Base-by-base conservation (phyloP, 768 basidiomycete genomes). In the Amanita pallidorosea region DNA sequence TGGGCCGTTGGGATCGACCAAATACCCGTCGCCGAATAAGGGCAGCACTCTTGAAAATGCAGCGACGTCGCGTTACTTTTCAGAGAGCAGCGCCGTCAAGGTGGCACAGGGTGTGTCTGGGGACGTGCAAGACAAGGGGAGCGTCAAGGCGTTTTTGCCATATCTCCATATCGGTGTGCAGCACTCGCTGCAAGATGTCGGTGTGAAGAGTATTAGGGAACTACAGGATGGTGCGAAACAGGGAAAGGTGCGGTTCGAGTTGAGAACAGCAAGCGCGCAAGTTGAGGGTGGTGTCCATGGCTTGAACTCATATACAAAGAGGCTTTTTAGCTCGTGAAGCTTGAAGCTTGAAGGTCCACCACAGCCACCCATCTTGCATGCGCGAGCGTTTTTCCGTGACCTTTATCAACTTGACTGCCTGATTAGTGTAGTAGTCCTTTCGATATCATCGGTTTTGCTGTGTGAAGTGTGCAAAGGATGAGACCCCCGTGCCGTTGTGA, bases 41-140 rank as follows among this genome's bases (percentile, higher is more conserved):
- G 63, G 66, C 17, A 68, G 60, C 13, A 70, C 71, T 1, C 67
- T 81, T 31, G 91, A 94, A 69, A 98, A 98, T 60, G 96, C 95
- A 11, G 96, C 96, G 1, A 98, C 94, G 2, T 83, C 90, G 29
- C 79, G 95, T 22, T 99, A 96, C 74, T 96, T 96, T 70, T 93
- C 89, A 33, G 92, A 96, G 69, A 78, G 79, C 52, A 91, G 90
- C 45, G 76, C 84, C 4, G 85, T 99, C 65, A 96, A 97, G 72
- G 96, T 99, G 35, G 95, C 94, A 1, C 90, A 94, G 65, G 92
- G 92, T 54, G 95, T 99, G 7, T 88, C 88, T 11, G 95, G 95
- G 11, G 92, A 97, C 59, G 95, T 98, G 9, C 88, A 90, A 67
- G 95, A 99, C 68, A 97, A 96, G 74, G 96, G 96, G 5, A 90